Base-by-base conservation (phyloP, 2,329 filamentous ascomycete genomes). In the Sordariomycetes sp. region DNA sequence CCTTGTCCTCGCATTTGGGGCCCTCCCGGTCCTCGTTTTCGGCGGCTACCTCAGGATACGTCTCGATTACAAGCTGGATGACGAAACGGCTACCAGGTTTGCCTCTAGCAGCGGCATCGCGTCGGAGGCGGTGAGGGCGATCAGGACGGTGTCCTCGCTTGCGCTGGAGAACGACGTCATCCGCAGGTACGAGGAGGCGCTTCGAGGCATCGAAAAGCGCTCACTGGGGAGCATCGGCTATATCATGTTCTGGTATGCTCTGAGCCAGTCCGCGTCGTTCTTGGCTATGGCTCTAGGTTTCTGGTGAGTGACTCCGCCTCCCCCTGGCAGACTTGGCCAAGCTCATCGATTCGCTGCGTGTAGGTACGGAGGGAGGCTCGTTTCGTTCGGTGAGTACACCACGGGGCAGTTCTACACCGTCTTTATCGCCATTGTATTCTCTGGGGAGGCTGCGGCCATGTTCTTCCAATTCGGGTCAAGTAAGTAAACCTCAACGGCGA, bases 391-490 rank as follows among this genome's bases (percentile, higher is more conserved):
- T 18, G 78, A 81, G 61, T 80, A 80, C 62, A 68, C 69, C 1
- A 65, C 71, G 0, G 63, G 69, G 1, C 71, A 77, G 51, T 81
- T 80, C 65, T 79, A 79, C 62, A 69, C 74, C 43, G 72, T 79
- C 34, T 80, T 80, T 63, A 74, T 79, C 59, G 74, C 76, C 22
- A 69, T 79, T 16, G 67, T 81, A 20, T 79, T 74, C 60, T 74
- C 73, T 0, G 73, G 70, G 4, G 70, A 77, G 69, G 68, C 72
- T 5, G 70, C 74, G 3, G 70, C 71, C 4, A 62, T 65, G 50
- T 62, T 76, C 22, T 76, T 76, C 62, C 69, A 77, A 51, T 76
- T 78, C 62, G 73, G 72, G 2, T 78, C 77, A 3, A 79, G 74
- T 61, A 60, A 55, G 58, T 50, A 3, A 34, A 32, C 11, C 35